These are phyloP conservation scores for Leptosphaerulina australis DNA, from an alignment of 2,329 filamentous ascomycete genomes.

Conservation along the genomic window DNA sequence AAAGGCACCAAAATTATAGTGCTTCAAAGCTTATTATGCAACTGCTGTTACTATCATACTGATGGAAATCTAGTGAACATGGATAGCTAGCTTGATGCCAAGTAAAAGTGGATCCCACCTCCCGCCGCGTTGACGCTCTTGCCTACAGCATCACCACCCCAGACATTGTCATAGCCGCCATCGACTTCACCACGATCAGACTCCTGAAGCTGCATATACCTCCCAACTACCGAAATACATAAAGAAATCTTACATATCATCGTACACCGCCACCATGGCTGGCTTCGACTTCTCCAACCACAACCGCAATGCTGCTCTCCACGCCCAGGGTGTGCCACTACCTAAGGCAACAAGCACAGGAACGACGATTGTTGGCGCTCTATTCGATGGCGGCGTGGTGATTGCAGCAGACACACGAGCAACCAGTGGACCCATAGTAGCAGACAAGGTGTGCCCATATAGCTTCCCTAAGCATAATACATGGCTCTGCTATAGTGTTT, in stretches of 20 bases:
- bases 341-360: constrained; percentile 98
- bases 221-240: no score
- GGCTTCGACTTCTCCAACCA: constrained; percentile 89
- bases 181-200: background rate
- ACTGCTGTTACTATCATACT: background rate
- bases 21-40: background rate
- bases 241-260: background rate
- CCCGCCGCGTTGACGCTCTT: constrained; percentile 10
- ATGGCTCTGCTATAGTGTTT: no score
- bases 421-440: constrained; percentile 95
- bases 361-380: constrained; percentile 97
- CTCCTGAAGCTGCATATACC: background rate
- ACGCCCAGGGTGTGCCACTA: constrained; percentile 89
- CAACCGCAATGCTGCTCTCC: constrained; percentile 96
- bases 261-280: constrained; percentile 68
- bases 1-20: constrained; percentile 10
- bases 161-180: background rate
- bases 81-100: constrained; percentile 8
- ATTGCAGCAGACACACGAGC: constrained; percentile 98
- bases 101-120: constrained; percentile 7
- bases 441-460: constrained; percentile 75
- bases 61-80: background rate
- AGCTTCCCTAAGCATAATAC: no score
- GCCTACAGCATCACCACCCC: background rate
- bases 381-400: constrained; percentile 95